phyloP scores from a whole-genome alignment of 495 filamentous ascomycete genomes.

The Annulohypoxylon maeteangense region DNA sequence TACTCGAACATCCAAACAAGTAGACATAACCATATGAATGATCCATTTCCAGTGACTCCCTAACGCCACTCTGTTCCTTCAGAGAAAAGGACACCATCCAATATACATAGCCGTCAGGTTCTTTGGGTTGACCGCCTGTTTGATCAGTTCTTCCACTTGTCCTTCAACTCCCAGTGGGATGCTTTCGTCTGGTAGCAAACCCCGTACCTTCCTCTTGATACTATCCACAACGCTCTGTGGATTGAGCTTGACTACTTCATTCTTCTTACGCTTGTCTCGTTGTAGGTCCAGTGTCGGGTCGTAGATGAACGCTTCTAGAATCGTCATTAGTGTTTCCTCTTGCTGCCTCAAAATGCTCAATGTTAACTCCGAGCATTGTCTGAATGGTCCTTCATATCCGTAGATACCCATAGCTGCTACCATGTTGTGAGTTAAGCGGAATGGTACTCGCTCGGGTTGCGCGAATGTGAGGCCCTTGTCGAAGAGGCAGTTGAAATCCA shows the following conservation, averaged over 20 bases:
- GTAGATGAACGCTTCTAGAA: slow-evolving; percentile 94
- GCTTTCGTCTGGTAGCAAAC: slow-evolving; percentile 82
- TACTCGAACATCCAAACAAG: not conserved
- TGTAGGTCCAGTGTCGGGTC: slow-evolving; percentile 96
- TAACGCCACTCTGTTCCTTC: not conserved
- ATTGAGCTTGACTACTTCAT: slow-evolving; percentile 75
- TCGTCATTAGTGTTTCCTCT: slow-evolving; percentile 95
- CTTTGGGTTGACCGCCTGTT: slow-evolving; percentile 78
- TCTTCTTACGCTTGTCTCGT: slow-evolving; percentile 72
- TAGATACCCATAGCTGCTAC: slow-evolving; percentile 94
- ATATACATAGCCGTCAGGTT: slow-evolving; percentile 95
- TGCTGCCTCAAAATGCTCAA: slow-evolving; percentile 85
- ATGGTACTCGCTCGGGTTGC: slow-evolving; percentile 95
- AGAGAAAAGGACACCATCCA: slow-evolving; percentile 97
- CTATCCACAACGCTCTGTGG: slow-evolving; percentile 90
- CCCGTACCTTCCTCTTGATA: slow-evolving; percentile 86
- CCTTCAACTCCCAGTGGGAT: slow-evolving; percentile 95
- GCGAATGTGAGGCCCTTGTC: slow-evolving; percentile 98
- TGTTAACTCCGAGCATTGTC: slow-evolving; percentile 88
- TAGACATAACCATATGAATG: not conserved
- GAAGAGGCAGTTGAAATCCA: slow-evolving; percentile 99
- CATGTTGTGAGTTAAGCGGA: slow-evolving; percentile 98
- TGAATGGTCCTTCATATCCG: slow-evolving; percentile 91
- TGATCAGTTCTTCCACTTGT: slow-evolving; percentile 91
- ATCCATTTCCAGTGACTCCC: not conserved